Base-by-base conservation (phyloP, 2,329 filamentous ascomycete genomes). In the Sporothrix pallida region DNA sequence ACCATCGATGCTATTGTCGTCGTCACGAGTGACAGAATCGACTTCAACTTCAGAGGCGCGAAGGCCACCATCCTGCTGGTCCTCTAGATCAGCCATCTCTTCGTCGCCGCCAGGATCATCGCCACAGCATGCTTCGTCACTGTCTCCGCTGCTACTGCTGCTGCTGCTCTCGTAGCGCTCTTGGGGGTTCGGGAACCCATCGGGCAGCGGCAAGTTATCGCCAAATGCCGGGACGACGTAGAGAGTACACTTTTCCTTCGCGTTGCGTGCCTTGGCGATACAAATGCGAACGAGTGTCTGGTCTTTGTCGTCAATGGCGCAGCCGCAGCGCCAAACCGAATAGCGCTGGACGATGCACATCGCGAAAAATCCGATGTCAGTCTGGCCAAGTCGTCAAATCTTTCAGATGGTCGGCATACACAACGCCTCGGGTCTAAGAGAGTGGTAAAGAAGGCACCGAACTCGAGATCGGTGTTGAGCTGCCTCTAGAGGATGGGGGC, bases 261-360 rank as follows among this genome's bases (percentile, higher is more conserved):
- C 54, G n/a, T 73, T 44, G 17, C 17, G 23, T 3, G 44, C n/a
- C 58, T 65, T 75, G 31, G 48, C 60, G 13, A n/a, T 9, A 12
- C 74, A 75, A 1, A 71, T 65, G 48, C 50, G 63, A 15, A 72
- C n/a, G 44, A 73, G 17, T 1, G 60, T 26, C 62, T 68, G 62
- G 8, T 72, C 62, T 5, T 42, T 37, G 2, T 63, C 46, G 3
- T 23, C 13, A 5, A 75, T 70, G n/a, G 48, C 37, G 42, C 74
- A 75, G 31, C 74, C 74, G 69, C 74, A 75, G n/a, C 20, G 48
- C 72, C 72, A 73, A 4, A 15, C 42, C n/a, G 72, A 70, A 20
- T 65, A 75, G 37, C 56, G 44, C 23, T 72, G 54, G 37, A 73
- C 26, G 4, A 70, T 17, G 13, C 74, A 75, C 74, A 75, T 75